phyloP scores from a whole-genome alignment of 2,329 filamentous ascomycete species.

The Pseudogymnoascus sp. region DNA sequence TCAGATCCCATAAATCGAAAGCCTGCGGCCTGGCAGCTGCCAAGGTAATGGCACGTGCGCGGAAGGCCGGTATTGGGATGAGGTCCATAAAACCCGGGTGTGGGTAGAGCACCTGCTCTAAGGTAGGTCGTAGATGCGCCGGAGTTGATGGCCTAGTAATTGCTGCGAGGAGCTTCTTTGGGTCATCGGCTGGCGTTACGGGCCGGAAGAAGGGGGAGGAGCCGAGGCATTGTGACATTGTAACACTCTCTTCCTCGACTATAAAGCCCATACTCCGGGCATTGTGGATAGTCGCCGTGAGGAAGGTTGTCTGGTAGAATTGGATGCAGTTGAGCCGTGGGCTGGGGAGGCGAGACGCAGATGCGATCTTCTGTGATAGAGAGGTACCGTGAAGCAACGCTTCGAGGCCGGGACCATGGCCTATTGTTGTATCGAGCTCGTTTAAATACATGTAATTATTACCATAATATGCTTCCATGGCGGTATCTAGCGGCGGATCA shows the following conservation, averaged over 20 bases:
- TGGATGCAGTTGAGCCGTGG: slow-evolving; percentile 17
- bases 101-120: slow-evolving; percentile 31
- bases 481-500: background rate
- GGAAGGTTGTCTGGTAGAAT: slow-evolving; percentile 18
- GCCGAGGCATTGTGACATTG: slow-evolving; percentile 18
- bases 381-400: background rate
- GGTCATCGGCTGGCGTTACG: slow-evolving; percentile 15
- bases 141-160: slow-evolving; percentile 22
- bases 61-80: slow-evolving; percentile 29
- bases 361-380: background rate
- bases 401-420: background rate
- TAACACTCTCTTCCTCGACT: slow-evolving; percentile 15
- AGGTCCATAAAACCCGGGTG: slow-evolving; percentile 33
- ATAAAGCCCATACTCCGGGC: slow-evolving; percentile 24
- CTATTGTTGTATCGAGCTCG: background rate
- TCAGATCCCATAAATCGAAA: slow-evolving; percentile 31
- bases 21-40: slow-evolving; percentile 25
- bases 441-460: background rate
- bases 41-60: slow-evolving; percentile 29
- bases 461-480: background rate
- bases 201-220: slow-evolving; percentile 31
- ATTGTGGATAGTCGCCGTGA: slow-evolving; percentile 24
- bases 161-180: slow-evolving; percentile 19
- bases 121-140: slow-evolving; percentile 29
- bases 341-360: background rate